Conservation (phyloP, 2,329 filamentous ascomycete species). For the Colletotrichum simmondsii region DNA sequence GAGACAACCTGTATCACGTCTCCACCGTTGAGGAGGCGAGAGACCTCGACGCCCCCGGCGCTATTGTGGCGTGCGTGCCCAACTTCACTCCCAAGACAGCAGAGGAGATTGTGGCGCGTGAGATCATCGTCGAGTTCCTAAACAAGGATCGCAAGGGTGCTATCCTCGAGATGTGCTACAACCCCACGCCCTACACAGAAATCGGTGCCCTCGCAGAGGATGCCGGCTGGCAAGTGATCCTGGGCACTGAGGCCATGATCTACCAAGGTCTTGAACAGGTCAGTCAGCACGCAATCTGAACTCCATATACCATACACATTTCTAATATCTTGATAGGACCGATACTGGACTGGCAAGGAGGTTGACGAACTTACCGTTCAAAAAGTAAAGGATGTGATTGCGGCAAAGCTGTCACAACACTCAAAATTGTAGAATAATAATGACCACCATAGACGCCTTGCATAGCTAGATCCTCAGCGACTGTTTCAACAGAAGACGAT, state of each 20-base stretch:
- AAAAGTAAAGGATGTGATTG: slow-evolving; percentile 65
- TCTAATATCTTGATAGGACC: slow-evolving; percentile 45
- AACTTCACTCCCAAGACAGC: slow-evolving; percentile 77
- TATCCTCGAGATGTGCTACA: slow-evolving; percentile 87
- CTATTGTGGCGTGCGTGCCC: slow-evolving; percentile 80
- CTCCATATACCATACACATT: background rate
- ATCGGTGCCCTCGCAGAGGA: slow-evolving; percentile 70
- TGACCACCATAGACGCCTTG: slow-evolving; percentile 1
- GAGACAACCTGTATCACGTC: slow-evolving; percentile 70
- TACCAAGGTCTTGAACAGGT: slow-evolving; percentile 80
- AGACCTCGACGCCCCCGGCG: slow-evolving; percentile 67
- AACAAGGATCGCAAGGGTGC: slow-evolving; percentile 68
- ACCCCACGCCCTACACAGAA: slow-evolving; percentile 76
- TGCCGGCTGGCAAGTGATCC: slow-evolving; percentile 77
- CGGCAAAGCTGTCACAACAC: slow-evolving; percentile 50
- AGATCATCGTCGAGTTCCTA: slow-evolving; percentile 62
- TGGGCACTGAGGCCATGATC: slow-evolving; percentile 81
- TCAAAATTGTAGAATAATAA: slow-evolving; percentile 41
- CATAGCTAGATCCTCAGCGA: slow-evolving; percentile 27
- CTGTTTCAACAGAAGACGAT: slow-evolving; percentile 10
- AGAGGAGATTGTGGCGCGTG: slow-evolving; percentile 70
- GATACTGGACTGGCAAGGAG: slow-evolving; percentile 72
- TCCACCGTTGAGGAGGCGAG: slow-evolving; percentile 69
- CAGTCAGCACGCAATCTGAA: background rate
- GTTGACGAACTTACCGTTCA: slow-evolving; percentile 69